Conservation (phyloP, 73 alveolate genomes). For the Paramecium caudatum region DNA sequence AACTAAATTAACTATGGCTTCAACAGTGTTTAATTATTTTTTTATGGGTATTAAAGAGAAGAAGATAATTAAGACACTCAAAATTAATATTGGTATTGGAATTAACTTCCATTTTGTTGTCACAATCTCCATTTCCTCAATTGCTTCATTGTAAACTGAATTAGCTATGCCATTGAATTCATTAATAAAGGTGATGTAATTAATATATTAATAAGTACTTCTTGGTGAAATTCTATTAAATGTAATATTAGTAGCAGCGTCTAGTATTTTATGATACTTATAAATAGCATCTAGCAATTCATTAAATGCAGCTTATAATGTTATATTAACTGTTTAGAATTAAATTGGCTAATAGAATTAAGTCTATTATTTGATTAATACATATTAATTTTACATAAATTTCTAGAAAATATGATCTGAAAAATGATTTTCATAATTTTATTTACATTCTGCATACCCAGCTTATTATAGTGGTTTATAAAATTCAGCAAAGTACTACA, state of each 20-base stretch:
- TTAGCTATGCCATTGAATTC: background rate
- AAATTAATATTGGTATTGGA: background rate
- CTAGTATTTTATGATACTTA: background rate
- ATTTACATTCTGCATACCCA: background rate
- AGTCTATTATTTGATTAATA: background rate
- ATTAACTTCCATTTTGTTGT: background rate
- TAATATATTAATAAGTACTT: background rate
- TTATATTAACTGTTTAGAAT: background rate
- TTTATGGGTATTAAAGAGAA: background rate
- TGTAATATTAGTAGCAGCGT: background rate
- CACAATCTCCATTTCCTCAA: background rate
- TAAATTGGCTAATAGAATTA: background rate
- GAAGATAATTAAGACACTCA: background rate
- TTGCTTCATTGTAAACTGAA: background rate
- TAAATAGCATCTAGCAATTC: constrained; percentile 17
- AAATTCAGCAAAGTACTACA: background rate
- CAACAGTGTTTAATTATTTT: background rate
- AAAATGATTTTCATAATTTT: constrained; percentile 28
- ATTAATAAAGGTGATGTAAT: background rate
- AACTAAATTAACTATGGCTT: background rate
- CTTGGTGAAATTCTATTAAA: background rate
- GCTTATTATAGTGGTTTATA: background rate
- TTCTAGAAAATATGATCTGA: background rate
- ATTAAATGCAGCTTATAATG: background rate
- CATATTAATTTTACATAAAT: background rate